These are phyloP conservation scores for Cyberlindnera euphorbiae DNA, from an alignment of 805 yeast genomes.

Conservation along the genomic window DNA sequence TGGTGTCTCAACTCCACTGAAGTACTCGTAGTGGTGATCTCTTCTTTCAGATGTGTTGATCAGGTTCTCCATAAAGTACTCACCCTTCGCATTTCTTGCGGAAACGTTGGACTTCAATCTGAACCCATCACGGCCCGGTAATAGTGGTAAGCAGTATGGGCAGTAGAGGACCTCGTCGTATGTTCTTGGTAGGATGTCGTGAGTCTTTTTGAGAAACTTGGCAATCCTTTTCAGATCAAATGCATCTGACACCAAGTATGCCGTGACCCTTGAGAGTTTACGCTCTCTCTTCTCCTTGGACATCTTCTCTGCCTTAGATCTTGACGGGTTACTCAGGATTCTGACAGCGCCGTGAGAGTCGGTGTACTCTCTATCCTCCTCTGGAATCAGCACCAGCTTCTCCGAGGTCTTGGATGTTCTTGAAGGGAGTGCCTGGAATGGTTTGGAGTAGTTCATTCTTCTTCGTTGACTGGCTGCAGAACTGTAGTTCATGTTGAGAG, in stretches of 20 bases:
- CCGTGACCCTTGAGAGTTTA: conserved; percentile 80
- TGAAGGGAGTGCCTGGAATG: conserved; percentile 53
- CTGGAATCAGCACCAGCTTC: conserved; percentile 81
- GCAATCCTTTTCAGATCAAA: conserved; percentile 61
- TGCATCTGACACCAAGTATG: conserved; percentile 84
- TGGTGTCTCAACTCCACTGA: conserved; percentile 65
- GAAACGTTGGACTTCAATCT: conserved; percentile 63
- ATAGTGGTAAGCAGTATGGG: conserved; percentile 79
- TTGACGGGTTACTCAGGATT: conserved; percentile 4
- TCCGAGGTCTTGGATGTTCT: conserved; percentile 86
- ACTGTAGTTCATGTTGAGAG: conserved; percentile 17
- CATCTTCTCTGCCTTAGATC: conserved; percentile 47
- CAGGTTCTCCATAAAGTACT: conserved; percentile 61
- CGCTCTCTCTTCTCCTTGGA: conserved; percentile 42
- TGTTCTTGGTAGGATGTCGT: conserved; percentile 78
- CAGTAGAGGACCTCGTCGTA: conserved; percentile 94
- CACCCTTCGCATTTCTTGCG: conserved; percentile 35
- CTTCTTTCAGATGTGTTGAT: conserved; percentile 79
- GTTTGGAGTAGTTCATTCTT: conserved; percentile 35
- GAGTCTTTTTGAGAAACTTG: conserved; percentile 60
- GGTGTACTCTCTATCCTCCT: conserved; percentile 26
- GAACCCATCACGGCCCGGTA: conserved; percentile 79
- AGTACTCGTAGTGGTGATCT: conserved; percentile 90
- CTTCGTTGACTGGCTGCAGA: conserved; percentile 10
- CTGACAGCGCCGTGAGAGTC: conserved; percentile 5